Evolutionary conservation across 306 rosid species (phyloP), one percentile per base, ranked within the genome.

Genomic region (Acacia melanoxylon): DNA sequence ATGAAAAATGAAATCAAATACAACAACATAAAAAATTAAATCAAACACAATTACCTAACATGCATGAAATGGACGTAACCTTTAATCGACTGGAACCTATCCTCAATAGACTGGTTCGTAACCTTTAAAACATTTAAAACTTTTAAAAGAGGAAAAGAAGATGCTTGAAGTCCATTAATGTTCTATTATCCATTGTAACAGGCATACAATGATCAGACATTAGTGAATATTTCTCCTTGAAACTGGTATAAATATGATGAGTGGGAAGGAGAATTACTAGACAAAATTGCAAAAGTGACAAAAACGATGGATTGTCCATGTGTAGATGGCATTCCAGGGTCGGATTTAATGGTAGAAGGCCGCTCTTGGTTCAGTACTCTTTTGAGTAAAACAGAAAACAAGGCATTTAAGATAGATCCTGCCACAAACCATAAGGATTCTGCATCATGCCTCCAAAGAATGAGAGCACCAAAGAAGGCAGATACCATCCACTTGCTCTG

Each of bases 241-340:
- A 76, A 63, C 54, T 73, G 65, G 51, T 63, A 29, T 20, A 19
- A 80, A 79, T 37, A 44, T 62, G 76, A 77, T 63, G 63, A 69
- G 46, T 5, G 42, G 81, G 74, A 51, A 49, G 22, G 83, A 59
- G 86, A 82, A 80, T 92, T 93, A 95, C 99, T 73, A 74, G 98
- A 92, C 74, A 88, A 51, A 78, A 86, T 67, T 25, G 80, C 74
- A 76, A 92, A 88, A 25, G 81, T 17, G 54, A 72, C 76, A 73
- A 71, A 69, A 88, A 89, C 93, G 94, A 90, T 89, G 78, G 91
- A 89, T 72, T 93, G 98, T 35, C 93, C 86, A 65, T 95, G 99
- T 20, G 99, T 85, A 66, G 99, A 95, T 6, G 99, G 99, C 99
- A 95, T 93, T 81, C 98, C 99, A 22, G 97, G 99, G 83, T 89